Evolutionary conservation across 2,329 filamentous ascomycete species (phyloP).

Genomic region (Gnomoniopsis smithogilvyi): DNA sequence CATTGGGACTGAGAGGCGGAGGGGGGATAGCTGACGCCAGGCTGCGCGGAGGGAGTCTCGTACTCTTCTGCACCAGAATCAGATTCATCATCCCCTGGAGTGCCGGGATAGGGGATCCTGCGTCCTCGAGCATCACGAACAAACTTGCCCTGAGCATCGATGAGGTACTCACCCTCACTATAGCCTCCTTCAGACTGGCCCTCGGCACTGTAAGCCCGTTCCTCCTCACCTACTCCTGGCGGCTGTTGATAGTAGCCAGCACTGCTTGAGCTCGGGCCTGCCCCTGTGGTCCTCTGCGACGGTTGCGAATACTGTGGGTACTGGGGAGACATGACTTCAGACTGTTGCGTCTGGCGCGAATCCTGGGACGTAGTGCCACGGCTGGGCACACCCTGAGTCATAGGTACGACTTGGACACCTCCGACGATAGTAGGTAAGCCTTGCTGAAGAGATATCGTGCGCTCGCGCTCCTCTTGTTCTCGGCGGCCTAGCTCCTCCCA

Average conservation of each 20-base stretch:
- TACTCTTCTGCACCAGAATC: slow-evolving; percentile 55
- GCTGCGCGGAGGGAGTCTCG: slow-evolving; percentile 48
- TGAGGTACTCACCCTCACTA: slow-evolving; percentile 69
- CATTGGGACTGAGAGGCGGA: slow-evolving; percentile 42
- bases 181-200: slow-evolving; percentile 59
- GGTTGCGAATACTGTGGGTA: slow-evolving; percentile 26
- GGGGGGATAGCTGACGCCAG: slow-evolving; percentile 32
- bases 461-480: slow-evolving; percentile 89
- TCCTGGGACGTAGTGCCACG: slow-evolving; percentile 47
- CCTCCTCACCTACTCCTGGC: slow-evolving; percentile 38
- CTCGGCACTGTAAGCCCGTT: slow-evolving; percentile 38
- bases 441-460: slow-evolving; percentile 78
- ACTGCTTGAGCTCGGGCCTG: slow-evolving; percentile 34
- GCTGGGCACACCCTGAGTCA: slow-evolving; percentile 68
- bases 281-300: slow-evolving; percentile 26
- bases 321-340: slow-evolving; percentile 5
- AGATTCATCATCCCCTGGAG: slow-evolving; percentile 44
- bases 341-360: slow-evolving; percentile 27
- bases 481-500: slow-evolving; percentile 96
- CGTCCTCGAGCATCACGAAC: slow-evolving; percentile 59
- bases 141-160: slow-evolving; percentile 59
- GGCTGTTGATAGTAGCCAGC: slow-evolving; percentile 42
- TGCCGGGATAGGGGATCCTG: slow-evolving; percentile 50
- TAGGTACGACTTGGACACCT: slow-evolving; percentile 92
- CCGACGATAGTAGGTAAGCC: slow-evolving; percentile 87